phyloP scores from a whole-genome alignment of 345 rosid species.

The Mallotus nudiflorus region DNA sequence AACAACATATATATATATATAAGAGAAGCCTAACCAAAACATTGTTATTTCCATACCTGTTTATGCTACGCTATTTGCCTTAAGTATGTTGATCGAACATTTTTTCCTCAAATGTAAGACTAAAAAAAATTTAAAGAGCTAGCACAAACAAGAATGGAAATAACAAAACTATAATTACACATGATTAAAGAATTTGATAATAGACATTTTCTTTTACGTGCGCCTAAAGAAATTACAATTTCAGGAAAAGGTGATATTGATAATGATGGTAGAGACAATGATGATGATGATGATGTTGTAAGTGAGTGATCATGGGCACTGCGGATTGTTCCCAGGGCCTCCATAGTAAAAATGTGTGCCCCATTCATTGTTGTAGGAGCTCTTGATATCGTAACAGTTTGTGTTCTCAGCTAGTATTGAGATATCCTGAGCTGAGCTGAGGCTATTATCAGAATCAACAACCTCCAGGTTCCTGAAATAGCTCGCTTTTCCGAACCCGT shows the following conservation, averaged over 20 bases:
- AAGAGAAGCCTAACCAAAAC: constrained; percentile 18
- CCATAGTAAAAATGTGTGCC: constrained; percentile 93
- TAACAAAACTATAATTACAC: constrained; percentile 28
- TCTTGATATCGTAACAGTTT: constrained; percentile 82
- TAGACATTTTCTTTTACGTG: neutral
- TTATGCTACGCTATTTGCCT: constrained; percentile 25
- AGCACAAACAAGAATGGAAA: constrained; percentile 40
- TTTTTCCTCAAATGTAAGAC: constrained; percentile 2
- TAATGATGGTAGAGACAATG: neutral
- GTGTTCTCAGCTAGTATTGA: constrained; percentile 81
- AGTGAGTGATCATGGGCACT: constrained; percentile 69
- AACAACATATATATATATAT: neutral
- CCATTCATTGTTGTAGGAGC: constrained; percentile 77
- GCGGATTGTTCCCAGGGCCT: constrained; percentile 81
- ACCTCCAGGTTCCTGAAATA: constrained; percentile 87
- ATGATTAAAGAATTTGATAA: constrained; percentile 35
- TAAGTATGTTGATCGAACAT: constrained; percentile 11
- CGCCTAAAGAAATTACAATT: neutral
- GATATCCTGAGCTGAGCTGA: constrained; percentile 60
- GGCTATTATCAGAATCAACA: constrained; percentile 85
- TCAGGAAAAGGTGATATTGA: no score
- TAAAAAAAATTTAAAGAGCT: constrained; percentile 6
- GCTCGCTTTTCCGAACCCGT: constrained; percentile 83
- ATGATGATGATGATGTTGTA: neutral
- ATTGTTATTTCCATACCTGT: constrained; percentile 39